These are phyloP conservation scores for Phyllostachys edulis DNA, from an alignment of 176 grass and related monocot genomes.

Conservation along the genomic window DNA sequence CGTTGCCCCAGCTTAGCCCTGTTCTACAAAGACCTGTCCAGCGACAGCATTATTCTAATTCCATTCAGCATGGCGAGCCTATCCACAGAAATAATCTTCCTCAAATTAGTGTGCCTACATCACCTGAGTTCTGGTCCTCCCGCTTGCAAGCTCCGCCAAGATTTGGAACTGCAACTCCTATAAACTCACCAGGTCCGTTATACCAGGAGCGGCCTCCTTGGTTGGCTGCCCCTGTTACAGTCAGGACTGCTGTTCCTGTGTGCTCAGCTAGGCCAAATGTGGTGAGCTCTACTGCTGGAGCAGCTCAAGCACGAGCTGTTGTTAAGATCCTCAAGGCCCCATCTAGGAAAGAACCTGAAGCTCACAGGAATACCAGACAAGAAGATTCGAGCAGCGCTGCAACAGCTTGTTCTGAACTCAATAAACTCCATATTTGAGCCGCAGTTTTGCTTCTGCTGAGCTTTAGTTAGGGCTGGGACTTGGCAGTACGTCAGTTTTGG, in stretches of 20 bases:
- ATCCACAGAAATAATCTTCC: conserved; percentile 25
- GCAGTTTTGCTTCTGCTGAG: conserved; percentile 28
- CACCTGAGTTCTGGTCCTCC: conserved; percentile 13
- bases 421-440: conserved; percentile 50
- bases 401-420: conserved; percentile 24
- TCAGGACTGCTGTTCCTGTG: conserved; percentile 52
- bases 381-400: background rate
- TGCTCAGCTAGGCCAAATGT: conserved; percentile 49
- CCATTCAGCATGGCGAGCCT: conserved; percentile 8
- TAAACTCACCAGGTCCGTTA: background rate
- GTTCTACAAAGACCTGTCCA: background rate
- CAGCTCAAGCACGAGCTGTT: conserved; percentile 18
- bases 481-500: conserved; percentile 36
- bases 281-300: background rate
- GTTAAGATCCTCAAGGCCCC: background rate
- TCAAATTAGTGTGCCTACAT: background rate
- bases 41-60: background rate
- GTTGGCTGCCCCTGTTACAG: conserved; percentile 51
- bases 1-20: background rate
- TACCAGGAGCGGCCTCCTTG: conserved; percentile 41
- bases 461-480: conserved; percentile 27
- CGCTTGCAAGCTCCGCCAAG: background rate
- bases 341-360: conserved; percentile 22
- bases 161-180: conserved; percentile 5
- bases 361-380: background rate